Evolutionary conservation across 2,329 filamentous ascomycete genomes (phyloP), one percentile per base, ranked within the genome.

Genomic region (Nannizziopsis arthrosporioides): DNA sequence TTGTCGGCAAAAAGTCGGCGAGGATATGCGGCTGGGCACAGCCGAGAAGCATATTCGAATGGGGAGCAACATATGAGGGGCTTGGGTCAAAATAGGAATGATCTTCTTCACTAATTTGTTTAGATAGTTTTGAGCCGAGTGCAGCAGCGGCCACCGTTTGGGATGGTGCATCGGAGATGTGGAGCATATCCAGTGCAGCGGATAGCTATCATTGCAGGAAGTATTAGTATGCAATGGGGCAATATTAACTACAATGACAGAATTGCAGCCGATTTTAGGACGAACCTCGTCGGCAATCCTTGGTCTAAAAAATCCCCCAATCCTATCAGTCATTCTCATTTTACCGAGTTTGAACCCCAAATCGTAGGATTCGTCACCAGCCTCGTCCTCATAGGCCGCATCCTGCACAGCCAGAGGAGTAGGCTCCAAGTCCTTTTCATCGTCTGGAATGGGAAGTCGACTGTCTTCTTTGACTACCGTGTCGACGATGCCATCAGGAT

Each of bases 251-350:
- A 27, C 22, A 27, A n/a, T 11, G 36, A 19, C 17, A 22, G 30
- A 15, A 7, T 9, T 36, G 4, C 15, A 14, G 15, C 14, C 19
- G 11, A 3, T 34, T 17, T 2, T 37, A 18, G 37, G 15, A 59
- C 68, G 54, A 68, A 84, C 78, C 70, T 87, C 83, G 62, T 86
- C 80, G 3, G 77, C 74, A 49, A 88, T 73, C 55, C 80, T 78
- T 2, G 84, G 83, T 40, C 83, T 72, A 38, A 84, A 80, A 55
- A 84, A 75, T 0, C 83, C 83, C 12, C 84, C 84, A 53, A 88
- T 78, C 34, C 83, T 73, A 58, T 88, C 84, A 2, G 81, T 85
- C 51, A 88, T 78, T 50, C 77, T 76, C 73, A 87, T 76, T 61
- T 77, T 82, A 1, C 84, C 84, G 51, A 88, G 72, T 54, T 76